A percentile compares a stretch with the other conserved stretches of the same genome.
phyloP scores from a whole-genome alignment of 441 rosid species.

The Jatropha multifida region DNA sequence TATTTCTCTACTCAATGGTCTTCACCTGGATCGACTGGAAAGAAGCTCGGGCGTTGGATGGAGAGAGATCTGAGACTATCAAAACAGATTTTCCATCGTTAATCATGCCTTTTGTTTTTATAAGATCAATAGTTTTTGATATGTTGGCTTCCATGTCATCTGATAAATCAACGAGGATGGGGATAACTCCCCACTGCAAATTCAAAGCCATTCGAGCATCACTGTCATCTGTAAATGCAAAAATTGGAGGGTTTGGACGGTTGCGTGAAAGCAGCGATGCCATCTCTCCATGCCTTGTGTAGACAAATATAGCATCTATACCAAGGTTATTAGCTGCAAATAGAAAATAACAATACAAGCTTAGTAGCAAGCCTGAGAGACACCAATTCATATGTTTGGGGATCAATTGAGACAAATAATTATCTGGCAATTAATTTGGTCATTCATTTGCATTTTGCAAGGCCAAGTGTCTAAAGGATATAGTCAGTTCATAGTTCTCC shows the following conservation, averaged over 20 bases:
- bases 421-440: too few relatives aligned
- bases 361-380: neutral
- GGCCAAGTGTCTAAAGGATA: neutral
- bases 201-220: conserved; percentile 74
- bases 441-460: neutral
- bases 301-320: conserved; percentile 89
- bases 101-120: conserved; percentile 84
- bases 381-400: neutral
- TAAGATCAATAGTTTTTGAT: conserved; percentile 67
- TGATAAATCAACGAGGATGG: conserved; percentile 73
- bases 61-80: conserved; percentile 80
- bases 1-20: conserved; percentile 28
- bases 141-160: conserved; percentile 91
- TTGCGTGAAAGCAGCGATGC: conserved; percentile 86
- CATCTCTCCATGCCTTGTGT: conserved; percentile 91
- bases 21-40: conserved; percentile 67
- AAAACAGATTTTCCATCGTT: conserved; percentile 78
- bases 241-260: conserved; percentile 92
- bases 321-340: conserved; percentile 85
- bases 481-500: neutral
- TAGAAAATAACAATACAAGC: neutral
- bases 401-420: neutral
- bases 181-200: conserved; percentile 95
- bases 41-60: conserved; percentile 37
- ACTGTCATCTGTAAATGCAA: conserved; percentile 73